Evolutionary conservation across 495 filamentous ascomycete genomes (phyloP), one percentile per base, ranked within the genome.

Genomic region (Penicillium diatomitis): DNA sequence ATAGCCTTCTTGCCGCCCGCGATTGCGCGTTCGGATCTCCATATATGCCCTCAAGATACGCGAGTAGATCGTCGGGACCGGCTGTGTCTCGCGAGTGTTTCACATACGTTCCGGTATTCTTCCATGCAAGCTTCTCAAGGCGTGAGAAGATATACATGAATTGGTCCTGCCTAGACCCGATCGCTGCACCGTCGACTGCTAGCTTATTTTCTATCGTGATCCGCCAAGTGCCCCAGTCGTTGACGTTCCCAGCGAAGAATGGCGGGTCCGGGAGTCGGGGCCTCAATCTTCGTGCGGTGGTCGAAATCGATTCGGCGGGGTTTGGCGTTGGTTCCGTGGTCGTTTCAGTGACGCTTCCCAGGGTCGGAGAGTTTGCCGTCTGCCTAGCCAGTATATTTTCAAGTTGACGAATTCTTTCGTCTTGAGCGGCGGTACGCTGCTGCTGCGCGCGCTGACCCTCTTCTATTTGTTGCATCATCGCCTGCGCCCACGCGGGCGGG

Each of bases 81-180:
- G 9, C 37, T 27, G 40, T 39, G 4, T 30, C 27, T 8, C 30
- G 8, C 8, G 31, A 39, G 5, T 10, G 5, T 38, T 43, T 39
- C 35, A 49, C 30, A 28, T 12, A 49, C 5, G 47, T 42, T 39
- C 38, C 34, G 27, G 47, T 38, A 8, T 49, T 49, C 47, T 49
- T 49, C 38, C 30, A 42, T 8, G 38, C 47, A 3, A 42, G 38
- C 28, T 42, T 42, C 38, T 49, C 47, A 2, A 49, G 12, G 6
- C 47, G 37, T 32, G 38, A 41, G 30, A 42, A 49, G 4, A 49
- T 32, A 27, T 49, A 49, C 6, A 31, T 11, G 11, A 49, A 42
- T 12, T 42, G 29, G 5, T 34, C 47, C n/a, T 34, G n/a, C 11
- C 5, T 8, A 5, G 6, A 7, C 8, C 47, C 38, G 30, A 49